A percentile compares a stretch with the other conserved stretches of the same genome.
Evolutionary conservation across 2,329 filamentous ascomycete genomes (phyloP).

Genomic region (Pseudogymnoascus sp.): DNA sequence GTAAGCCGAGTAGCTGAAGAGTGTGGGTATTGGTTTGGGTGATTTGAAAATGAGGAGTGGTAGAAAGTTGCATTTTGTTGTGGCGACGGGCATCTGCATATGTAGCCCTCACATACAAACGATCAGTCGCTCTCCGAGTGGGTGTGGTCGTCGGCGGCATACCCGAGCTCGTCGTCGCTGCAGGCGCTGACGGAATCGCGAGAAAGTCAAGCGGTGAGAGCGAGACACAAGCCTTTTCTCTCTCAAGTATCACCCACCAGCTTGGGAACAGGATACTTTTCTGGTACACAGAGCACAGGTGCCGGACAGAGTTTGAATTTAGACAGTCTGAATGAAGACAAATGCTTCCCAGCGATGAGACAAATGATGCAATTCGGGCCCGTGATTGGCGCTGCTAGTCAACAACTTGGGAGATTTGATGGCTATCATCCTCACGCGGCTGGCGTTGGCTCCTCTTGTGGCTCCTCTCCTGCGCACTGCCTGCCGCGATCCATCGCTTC

Average conservation of each 20-base stretch:
- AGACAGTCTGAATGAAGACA: not conserved
- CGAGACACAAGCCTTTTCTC: not conserved
- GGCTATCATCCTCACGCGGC: not conserved
- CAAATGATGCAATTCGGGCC: not conserved
- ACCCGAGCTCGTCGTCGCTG: slow-evolving; percentile 1
- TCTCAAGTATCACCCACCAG: not conserved
- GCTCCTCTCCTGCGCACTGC: not conserved
- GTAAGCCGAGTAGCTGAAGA: not conserved
- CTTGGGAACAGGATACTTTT: not conserved
- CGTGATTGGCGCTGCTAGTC: not conserved
- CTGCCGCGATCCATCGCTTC: not conserved
- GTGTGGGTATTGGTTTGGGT: not conserved
- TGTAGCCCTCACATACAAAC: not conserved
- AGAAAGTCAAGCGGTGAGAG: not conserved
- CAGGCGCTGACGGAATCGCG: not conserved
- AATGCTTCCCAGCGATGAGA: not conserved
- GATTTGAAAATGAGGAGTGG: not conserved
- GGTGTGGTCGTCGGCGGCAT: not conserved
- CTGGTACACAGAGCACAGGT: not conserved
- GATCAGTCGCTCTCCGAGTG: not conserved
- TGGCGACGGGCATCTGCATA: not conserved
- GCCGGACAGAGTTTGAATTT: not conserved
- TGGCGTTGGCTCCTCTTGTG: not conserved
- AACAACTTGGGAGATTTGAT: slow-evolving; percentile 1
- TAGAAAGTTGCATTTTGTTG: not conserved